phyloP scores from a whole-genome alignment of 2,329 filamentous ascomycete species.

The Thelonectria blattea region DNA sequence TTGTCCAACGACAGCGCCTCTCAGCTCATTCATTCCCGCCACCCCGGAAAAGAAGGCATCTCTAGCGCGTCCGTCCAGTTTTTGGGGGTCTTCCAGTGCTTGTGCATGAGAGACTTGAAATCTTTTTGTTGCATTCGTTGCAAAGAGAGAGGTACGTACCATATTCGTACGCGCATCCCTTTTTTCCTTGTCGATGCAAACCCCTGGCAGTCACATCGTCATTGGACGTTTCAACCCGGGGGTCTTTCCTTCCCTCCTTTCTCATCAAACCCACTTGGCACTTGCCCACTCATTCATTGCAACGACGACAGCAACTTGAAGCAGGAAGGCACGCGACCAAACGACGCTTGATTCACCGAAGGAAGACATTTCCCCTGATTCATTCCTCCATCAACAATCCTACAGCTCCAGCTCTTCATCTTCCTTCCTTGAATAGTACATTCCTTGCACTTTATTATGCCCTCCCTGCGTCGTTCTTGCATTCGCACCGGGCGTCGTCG shows the following conservation, averaged over 20 bases:
- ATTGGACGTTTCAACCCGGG: not conserved
- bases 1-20: not conserved
- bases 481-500: conserved; percentile 6
- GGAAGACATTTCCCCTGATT: not conserved
- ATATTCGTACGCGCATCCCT: conserved; percentile 18
- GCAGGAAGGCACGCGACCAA: conserved; percentile 11
- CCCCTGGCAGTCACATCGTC: no score
- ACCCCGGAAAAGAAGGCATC: not conserved
- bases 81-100: not conserved
- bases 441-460: not conserved
- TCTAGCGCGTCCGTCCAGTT: not conserved
- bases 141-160: no score
- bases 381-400: not conserved
- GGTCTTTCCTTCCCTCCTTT: no score
- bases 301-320: not conserved
- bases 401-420: not conserved
- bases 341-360: not conserved
- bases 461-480: not conserved
- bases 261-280: no score
- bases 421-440: not conserved
- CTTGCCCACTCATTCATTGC: not conserved
- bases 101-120: no score
- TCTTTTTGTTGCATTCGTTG: no score
- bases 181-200: not conserved
- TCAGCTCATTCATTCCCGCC: conserved; percentile 6